A percentile compares a stretch with the other conserved stretches of the same genome.
These are phyloP conservation scores for Plasmodium falciparum DNA, from an alignment of 169 alveolate genomes.

Conservation along the genomic window DNA sequence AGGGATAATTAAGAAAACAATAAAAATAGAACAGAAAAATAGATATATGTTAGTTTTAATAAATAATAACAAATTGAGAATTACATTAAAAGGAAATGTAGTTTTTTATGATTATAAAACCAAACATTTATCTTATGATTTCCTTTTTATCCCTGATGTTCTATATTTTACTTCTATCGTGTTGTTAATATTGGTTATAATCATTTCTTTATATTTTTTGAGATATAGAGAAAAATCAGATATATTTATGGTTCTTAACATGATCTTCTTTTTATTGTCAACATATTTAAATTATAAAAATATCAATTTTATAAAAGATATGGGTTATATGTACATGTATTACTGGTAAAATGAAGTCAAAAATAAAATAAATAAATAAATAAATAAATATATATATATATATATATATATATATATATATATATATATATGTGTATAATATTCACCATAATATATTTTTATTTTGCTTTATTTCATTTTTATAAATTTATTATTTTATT, in stretches of 20 bases:
- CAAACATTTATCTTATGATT: constrained; percentile 64
- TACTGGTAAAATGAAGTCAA: constrained; percentile 18
- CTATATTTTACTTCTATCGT: constrained; percentile 15
- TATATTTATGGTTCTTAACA: constrained; percentile 54
- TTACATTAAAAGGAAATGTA: constrained; percentile 51
- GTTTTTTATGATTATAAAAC: constrained; percentile 70
- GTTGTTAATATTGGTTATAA: constrained; percentile 14
- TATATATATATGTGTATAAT: no score
- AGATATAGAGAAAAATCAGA: constrained; percentile 52
- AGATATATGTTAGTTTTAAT: constrained; percentile 68
- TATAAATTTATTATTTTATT: no score
- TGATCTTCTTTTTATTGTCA: constrained; percentile 57
- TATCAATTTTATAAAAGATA: constrained; percentile 45
- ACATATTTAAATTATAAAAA: constrained; percentile 66
- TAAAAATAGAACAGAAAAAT: constrained; percentile 61
- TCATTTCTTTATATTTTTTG: constrained; percentile 21
- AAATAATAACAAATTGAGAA: constrained; percentile 46
- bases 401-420: no score
- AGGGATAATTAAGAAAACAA: constrained; percentile 47
- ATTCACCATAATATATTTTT: no score
- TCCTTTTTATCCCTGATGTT: constrained; percentile 54
- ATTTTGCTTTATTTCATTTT: background rate
- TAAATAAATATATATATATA: no score
- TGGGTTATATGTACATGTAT: constrained; percentile 56
- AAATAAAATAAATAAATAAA: background rate